These are phyloP conservation scores for Tuber calosporum DNA, from an alignment of 495 filamentous ascomycete species.

Conservation along the genomic window DNA sequence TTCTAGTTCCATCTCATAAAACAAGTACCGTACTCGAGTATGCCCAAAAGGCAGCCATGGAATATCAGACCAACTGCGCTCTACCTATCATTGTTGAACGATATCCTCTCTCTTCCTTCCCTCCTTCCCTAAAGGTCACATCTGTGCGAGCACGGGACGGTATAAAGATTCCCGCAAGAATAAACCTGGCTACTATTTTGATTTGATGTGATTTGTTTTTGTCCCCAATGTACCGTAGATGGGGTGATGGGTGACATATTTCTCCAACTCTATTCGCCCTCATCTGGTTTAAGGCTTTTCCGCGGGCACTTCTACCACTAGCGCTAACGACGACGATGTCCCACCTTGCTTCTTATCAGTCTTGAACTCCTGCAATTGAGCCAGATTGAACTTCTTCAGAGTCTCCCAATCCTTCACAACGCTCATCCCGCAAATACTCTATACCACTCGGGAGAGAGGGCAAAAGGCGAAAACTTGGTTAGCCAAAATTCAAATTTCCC, in stretches of 20 bases:
- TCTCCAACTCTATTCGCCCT: neutral
- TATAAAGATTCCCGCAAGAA: conserved; percentile 3
- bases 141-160: neutral
- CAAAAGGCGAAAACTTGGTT: neutral
- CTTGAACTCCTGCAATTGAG: conserved; percentile 51
- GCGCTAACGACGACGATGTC: neutral
- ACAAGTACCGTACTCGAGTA: neutral
- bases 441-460: neutral
- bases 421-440: conserved; percentile 75
- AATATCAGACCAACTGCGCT: neutral
- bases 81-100: too few relatives aligned
- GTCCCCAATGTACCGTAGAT: neutral
- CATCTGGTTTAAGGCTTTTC: neutral
- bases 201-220: neutral
- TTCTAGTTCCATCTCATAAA: neutral
- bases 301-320: neutral
- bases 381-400: conserved; percentile 65
- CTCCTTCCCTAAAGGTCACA: neutral
- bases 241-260: conserved; percentile 8
- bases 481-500: neutral
- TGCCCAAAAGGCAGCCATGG: neutral
- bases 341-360: neutral
- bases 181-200: too few relatives aligned
- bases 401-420: conserved; percentile 65
- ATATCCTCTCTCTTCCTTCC: neutral